These are phyloP conservation scores for Berkeleyomyces basicola DNA, from an alignment of 2,329 filamentous ascomycete genomes.

Conservation along the genomic window DNA sequence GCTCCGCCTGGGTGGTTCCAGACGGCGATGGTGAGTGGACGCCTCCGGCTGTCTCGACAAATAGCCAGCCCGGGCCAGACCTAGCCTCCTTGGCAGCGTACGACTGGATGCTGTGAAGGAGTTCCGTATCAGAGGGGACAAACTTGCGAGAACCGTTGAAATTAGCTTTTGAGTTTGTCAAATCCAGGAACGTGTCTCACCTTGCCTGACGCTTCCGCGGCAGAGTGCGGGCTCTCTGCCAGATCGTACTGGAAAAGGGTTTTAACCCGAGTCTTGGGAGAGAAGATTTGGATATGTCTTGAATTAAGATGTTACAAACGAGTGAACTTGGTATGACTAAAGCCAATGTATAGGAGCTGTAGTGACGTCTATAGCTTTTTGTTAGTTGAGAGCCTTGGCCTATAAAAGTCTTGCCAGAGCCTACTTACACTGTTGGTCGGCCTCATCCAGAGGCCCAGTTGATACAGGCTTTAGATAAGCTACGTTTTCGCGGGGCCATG, in stretches of 20 bases:
- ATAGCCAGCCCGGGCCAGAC: slow-evolving; percentile 36
- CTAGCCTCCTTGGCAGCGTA: slow-evolving; percentile 28
- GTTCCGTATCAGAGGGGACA: slow-evolving; percentile 32
- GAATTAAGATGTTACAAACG: not conserved
- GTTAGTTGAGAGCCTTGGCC: not conserved
- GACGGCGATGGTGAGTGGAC: slow-evolving; percentile 66
- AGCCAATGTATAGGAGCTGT: too few relatives aligned
- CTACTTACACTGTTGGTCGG: slow-evolving; percentile 47
- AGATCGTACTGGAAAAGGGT: slow-evolving; percentile 58
- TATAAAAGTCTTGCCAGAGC: not conserved
- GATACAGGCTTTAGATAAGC: slow-evolving; percentile 69
- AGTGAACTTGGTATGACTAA: not conserved
- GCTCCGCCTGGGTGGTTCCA: slow-evolving; percentile 58
- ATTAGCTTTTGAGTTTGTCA: not conserved
- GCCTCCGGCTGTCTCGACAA: slow-evolving; percentile 70
- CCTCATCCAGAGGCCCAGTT: slow-evolving; percentile 52
- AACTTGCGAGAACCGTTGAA: slow-evolving; percentile 22
- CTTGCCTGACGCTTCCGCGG: slow-evolving; percentile 34
- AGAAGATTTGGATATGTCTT: slow-evolving; percentile 48
- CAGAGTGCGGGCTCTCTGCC: slow-evolving; percentile 63
- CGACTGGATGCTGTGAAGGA: slow-evolving; percentile 32
- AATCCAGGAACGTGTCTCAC: slow-evolving; percentile 18
- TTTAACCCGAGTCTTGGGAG: slow-evolving; percentile 29
- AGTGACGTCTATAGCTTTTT: not conserved
- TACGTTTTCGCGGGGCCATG: slow-evolving; percentile 30